Percentiles rank a stretch among this genome's conserved stretches.
phyloP scores from a whole-genome alignment of 495 filamentous ascomycete genomes.

The Trichoderma gamsii region DNA sequence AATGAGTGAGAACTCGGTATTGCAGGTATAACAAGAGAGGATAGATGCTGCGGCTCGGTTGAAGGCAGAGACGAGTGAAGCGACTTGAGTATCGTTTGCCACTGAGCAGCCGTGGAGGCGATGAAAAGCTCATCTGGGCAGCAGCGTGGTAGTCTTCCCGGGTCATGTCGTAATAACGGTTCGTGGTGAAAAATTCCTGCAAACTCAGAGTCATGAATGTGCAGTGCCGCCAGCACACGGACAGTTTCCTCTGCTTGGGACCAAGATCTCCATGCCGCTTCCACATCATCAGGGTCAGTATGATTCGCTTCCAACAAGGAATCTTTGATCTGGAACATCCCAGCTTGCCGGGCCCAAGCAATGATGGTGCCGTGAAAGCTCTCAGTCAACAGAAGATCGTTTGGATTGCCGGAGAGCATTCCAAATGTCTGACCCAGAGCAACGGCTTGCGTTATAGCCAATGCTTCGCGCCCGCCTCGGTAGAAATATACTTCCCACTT shows the following conservation, averaged over 20 bases:
- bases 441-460: slow-evolving; percentile 35
- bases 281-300: not conserved
- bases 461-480: slow-evolving; percentile 24
- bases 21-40: slow-evolving; percentile 17
- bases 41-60: slow-evolving; percentile 12
- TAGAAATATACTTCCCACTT: slow-evolving; percentile 21
- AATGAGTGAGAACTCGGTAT: slow-evolving; percentile 3
- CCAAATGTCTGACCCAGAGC: slow-evolving; percentile 37
- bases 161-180: slow-evolving; percentile 27
- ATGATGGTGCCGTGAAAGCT: slow-evolving; percentile 36
- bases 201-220: slow-evolving; percentile 26
- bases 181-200: slow-evolving; percentile 32
- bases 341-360: slow-evolving; percentile 32
- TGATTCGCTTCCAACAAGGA: not conserved
- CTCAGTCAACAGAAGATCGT: slow-evolving; percentile 19
- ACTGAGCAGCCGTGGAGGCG: slow-evolving; percentile 29
- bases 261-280: not conserved
- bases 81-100: slow-evolving; percentile 18
- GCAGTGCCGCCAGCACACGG: not conserved
- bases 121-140: slow-evolving; percentile 28
- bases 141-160: slow-evolving; percentile 21
- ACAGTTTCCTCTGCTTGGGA: not conserved
- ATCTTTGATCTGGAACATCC: slow-evolving; percentile 21
- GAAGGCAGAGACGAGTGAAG: not conserved
- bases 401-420: slow-evolving; percentile 28